Evolutionary conservation across 441 rosid species (phyloP).

Genomic region (Croton laevigatus): DNA sequence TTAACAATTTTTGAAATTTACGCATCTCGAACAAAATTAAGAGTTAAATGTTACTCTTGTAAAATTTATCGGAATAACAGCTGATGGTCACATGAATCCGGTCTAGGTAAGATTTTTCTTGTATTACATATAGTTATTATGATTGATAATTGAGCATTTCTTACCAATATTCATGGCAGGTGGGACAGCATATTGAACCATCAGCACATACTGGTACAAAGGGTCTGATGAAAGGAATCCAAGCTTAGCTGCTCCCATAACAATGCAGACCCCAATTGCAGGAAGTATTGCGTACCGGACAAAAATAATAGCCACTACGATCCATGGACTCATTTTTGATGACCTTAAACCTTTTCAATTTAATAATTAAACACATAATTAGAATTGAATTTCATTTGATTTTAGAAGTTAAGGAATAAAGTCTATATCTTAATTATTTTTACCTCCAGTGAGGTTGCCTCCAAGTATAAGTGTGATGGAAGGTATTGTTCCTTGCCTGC

Average conservation of each 20-base stretch:
- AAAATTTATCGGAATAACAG: too few relatives aligned
- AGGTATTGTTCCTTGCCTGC: slow-evolving; percentile 84
- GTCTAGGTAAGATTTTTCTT: too few relatives aligned
- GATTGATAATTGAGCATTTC: background rate
- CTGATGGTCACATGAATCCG: too few relatives aligned
- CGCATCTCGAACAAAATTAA: too few relatives aligned
- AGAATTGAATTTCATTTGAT: background rate
- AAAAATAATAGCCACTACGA: slow-evolving; percentile 52
- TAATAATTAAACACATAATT: background rate
- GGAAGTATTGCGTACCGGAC: slow-evolving; percentile 61
- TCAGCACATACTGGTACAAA: slow-evolving; percentile 66
- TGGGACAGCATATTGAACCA: slow-evolving; percentile 83
- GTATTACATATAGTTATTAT: too few relatives aligned
- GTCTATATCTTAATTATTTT: background rate
- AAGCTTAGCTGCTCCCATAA: slow-evolving; percentile 50
- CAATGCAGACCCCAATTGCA: slow-evolving; percentile 51
- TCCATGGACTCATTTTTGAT: slow-evolving; percentile 46
- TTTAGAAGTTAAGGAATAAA: background rate
- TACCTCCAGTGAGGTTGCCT: slow-evolving; percentile 84
- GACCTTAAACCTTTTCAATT: slow-evolving; percentile 52
- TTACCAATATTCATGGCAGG: slow-evolving; percentile 91
- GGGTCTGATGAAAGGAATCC: slow-evolving; percentile 75
- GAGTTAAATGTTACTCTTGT: too few relatives aligned
- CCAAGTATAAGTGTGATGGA: slow-evolving; percentile 82
- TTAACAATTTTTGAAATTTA: background rate